Evolutionary conservation across 805 yeast genomes (phyloP).

Genomic region (Candida hungchunana): DNA sequence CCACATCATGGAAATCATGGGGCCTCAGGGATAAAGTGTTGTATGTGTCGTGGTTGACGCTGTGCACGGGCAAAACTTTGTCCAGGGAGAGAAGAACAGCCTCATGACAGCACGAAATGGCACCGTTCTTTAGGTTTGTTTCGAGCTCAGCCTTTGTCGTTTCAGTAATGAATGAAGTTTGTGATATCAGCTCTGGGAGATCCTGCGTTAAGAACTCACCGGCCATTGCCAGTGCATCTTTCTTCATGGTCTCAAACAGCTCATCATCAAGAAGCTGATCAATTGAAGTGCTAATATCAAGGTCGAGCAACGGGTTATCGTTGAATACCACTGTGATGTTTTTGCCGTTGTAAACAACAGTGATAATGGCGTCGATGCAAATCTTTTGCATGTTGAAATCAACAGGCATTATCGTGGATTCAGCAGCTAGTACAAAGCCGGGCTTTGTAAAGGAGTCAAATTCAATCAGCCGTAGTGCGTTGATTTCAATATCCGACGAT

Average conservation of each 20-base stretch:
- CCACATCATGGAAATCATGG: conserved; percentile 13
- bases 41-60: too few relatives aligned
- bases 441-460: conserved; percentile 27
- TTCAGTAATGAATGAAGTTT: conserved; percentile 13
- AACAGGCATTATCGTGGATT: conserved; percentile 25
- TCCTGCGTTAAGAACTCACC: conserved; percentile 21
- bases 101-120: conserved; percentile 1
- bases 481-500: conserved; percentile 24
- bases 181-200: conserved; percentile 20
- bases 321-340: conserved; percentile 24
- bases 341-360: conserved; percentile 20
- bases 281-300: conserved; percentile 23
- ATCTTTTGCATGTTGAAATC: conserved; percentile 20
- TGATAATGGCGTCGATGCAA: conserved; percentile 20
- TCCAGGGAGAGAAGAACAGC: conserved; percentile 2
- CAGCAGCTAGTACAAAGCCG: conserved; percentile 21
- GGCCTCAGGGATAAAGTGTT: conserved; percentile 23
- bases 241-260: conserved; percentile 17
- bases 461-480: conserved; percentile 22
- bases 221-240: conserved; percentile 19
- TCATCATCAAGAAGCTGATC: conserved; percentile 27
- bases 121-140: conserved; percentile 1
- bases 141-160: neutral
- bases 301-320: conserved; percentile 23
- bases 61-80: too few relatives aligned